Conservation (phyloP, 768 basidiomycete genomes). For the Leccinum variicolor region DNA sequence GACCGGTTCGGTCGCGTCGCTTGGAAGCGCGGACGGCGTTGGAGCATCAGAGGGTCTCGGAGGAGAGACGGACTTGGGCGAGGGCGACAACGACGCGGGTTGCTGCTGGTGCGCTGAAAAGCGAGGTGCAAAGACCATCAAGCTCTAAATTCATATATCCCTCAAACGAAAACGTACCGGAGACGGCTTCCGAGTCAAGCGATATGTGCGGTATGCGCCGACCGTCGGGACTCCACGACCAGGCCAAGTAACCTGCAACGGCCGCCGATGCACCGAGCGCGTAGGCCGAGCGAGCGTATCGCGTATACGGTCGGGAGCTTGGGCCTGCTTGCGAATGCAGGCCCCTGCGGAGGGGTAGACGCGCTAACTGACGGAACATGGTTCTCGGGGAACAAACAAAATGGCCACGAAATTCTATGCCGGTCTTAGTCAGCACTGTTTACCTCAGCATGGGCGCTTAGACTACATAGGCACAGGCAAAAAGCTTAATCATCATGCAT, state of each 20-base stretch:
- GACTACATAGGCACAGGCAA: too few relatives aligned
- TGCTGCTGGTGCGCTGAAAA: not conserved
- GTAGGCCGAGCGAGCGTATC: slow-evolving; percentile 29
- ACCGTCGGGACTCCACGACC: slow-evolving; percentile 41
- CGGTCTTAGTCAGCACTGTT: slow-evolving; percentile 22
- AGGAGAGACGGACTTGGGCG: slow-evolving; percentile 1
- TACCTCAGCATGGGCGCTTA: slow-evolving; percentile 16
- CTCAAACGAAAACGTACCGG: slow-evolving; percentile 19
- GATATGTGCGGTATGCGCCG: slow-evolving; percentile 46
- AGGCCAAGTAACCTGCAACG: slow-evolving; percentile 46
- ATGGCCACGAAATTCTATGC: slow-evolving; percentile 21
- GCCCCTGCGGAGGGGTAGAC: slow-evolving; percentile 50
- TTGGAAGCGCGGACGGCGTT: slow-evolving; percentile 11
- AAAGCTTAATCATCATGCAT: too few relatives aligned
- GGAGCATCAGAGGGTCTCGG: slow-evolving; percentile 18
- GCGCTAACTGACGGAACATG: slow-evolving; percentile 57
- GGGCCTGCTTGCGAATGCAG: slow-evolving; percentile 43
- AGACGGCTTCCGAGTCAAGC: slow-evolving; percentile 40
- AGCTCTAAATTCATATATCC: not conserved
- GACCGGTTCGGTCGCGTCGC: slow-evolving; percentile 15
- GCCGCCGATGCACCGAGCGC: slow-evolving; percentile 45
- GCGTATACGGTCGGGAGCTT: slow-evolving; percentile 18
- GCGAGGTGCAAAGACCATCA: not conserved
- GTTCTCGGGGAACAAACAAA: slow-evolving; percentile 7
- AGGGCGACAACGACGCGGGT: not conserved